Evolutionary conservation across 2,329 filamentous ascomycete species (phyloP).

Genomic region (Aspergillus neotritici): DNA sequence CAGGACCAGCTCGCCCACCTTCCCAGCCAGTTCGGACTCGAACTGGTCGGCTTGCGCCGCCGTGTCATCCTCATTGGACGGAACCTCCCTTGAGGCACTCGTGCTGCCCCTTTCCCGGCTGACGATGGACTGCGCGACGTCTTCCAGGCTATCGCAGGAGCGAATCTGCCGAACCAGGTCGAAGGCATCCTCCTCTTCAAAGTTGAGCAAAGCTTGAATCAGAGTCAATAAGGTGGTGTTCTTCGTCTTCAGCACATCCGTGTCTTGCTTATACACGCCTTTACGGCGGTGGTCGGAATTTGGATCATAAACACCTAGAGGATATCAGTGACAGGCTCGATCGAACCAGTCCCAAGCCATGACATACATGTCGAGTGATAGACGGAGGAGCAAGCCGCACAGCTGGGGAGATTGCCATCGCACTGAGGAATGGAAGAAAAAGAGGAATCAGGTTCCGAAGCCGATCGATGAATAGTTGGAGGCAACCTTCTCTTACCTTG

Average conservation of each 20-base stretch:
- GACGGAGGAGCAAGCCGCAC: conserved; percentile 91
- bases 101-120: conserved; percentile 48
- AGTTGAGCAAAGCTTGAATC: conserved; percentile 87
- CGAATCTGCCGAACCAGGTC: conserved; percentile 80
- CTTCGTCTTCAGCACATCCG: conserved; percentile 78
- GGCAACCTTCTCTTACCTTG: conserved; percentile 47
- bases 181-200: conserved; percentile 77
- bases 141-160: conserved; percentile 69
- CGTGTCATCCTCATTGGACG: conserved; percentile 32
- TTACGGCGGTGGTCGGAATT: conserved; percentile 95
- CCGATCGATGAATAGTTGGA: background rate
- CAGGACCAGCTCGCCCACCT: conserved; percentile 84
- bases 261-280: conserved; percentile 92
- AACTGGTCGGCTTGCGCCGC: conserved; percentile 43
- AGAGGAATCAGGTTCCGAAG: conserved; percentile 1
- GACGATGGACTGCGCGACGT: conserved; percentile 56
- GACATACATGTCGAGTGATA: conserved; percentile 52
- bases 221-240: conserved; percentile 87
- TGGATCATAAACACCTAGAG: conserved; percentile 85
- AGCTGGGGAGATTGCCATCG: conserved; percentile 84
- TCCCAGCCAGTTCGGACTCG: conserved; percentile 79
- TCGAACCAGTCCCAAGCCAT: background rate
- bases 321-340: conserved; percentile 10
- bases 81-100: conserved; percentile 34
- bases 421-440: conserved; percentile 47